Evolutionary conservation across 208 protist species (phyloP).

Genomic region (Acanthamoeba royreba): DNA sequence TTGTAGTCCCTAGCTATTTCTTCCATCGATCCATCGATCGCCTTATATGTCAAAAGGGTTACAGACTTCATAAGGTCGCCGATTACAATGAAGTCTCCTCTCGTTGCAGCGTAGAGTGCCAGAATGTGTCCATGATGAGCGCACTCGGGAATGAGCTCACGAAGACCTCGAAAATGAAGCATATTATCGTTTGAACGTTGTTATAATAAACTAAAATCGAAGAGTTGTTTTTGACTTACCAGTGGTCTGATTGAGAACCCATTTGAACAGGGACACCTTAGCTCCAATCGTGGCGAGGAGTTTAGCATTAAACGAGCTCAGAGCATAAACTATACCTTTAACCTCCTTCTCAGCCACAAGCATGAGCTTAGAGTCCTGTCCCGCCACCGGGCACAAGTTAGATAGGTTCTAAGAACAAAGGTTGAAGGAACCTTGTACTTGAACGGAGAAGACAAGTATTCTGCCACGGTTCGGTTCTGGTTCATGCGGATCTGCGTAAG

Average conservation of each 20-base stretch:
- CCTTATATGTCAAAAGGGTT: slow-evolving; percentile 64
- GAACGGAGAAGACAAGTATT: slow-evolving; percentile 70
- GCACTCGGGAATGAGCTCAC: slow-evolving; percentile 52
- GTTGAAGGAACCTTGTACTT: background rate
- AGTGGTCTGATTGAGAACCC: background rate
- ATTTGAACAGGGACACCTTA: slow-evolving; percentile 53
- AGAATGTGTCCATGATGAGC: slow-evolving; percentile 72
- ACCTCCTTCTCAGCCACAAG: slow-evolving; percentile 28
- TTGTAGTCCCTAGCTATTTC: slow-evolving; percentile 75
- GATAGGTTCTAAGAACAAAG: too few species aligned
- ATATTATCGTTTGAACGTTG: too few species aligned
- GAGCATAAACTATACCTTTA: slow-evolving; percentile 62
- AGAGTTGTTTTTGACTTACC: too few species aligned
- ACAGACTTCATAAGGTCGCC: slow-evolving; percentile 83
- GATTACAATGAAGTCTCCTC: slow-evolving; percentile 81
- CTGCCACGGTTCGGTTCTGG: slow-evolving; percentile 66
- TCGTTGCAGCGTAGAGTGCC: slow-evolving; percentile 43
- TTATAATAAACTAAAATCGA: too few species aligned
- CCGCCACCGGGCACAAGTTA: background rate
- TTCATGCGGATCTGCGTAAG: slow-evolving; percentile 61
- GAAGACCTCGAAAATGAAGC: too few species aligned
- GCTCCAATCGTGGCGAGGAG: slow-evolving; percentile 74
- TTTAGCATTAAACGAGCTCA: slow-evolving; percentile 64
- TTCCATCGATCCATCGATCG: slow-evolving; percentile 42
- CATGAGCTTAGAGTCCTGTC: slow-evolving; percentile 16